Conservation (phyloP, 2,329 filamentous ascomycete genomes). For the Talaromyces amestolkiae region DNA sequence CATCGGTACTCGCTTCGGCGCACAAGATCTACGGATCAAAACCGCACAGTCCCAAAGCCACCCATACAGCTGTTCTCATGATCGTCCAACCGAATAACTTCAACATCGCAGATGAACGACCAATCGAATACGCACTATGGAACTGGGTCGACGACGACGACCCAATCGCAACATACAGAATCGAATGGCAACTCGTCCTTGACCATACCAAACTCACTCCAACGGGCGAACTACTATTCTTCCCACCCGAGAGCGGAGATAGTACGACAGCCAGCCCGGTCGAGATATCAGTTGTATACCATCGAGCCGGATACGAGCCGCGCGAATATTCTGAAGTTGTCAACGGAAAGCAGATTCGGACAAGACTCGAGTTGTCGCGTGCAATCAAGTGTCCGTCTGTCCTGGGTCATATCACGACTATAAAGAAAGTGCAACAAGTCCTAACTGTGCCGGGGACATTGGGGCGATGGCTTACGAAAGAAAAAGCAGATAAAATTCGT, state of each 20-base stretch:
- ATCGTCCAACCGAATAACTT: conserved; percentile 47
- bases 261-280: conserved; percentile 17
- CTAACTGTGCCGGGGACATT: conserved; percentile 34
- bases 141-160: conserved; percentile 21
- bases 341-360: conserved; percentile 23
- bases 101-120: conserved; percentile 47
- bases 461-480: conserved; percentile 33
- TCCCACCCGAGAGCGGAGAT: conserved; percentile 24
- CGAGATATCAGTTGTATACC: conserved; percentile 46
- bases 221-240: conserved; percentile 37
- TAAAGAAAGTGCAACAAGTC: conserved; percentile 47
- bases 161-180: conserved; percentile 37
- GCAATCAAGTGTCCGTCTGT: conserved; percentile 49
- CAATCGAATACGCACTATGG: conserved; percentile 46
- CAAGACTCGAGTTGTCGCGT: conserved; percentile 38
- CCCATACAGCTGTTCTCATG: conserved; percentile 40
- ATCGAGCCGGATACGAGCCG: conserved; percentile 44
- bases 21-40: conserved; percentile 33
- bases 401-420: conserved; percentile 42
- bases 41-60: conserved; percentile 20
- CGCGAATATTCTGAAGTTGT: conserved; percentile 38
- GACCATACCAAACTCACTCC: conserved; percentile 30
- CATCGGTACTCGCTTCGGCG: conserved; percentile 32
- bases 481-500: conserved; percentile 29
- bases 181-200: conserved; percentile 36